Evolutionary conservation across 257 asterid genomes (phyloP).

Genomic region (Parsonsia alboflavescens): DNA sequence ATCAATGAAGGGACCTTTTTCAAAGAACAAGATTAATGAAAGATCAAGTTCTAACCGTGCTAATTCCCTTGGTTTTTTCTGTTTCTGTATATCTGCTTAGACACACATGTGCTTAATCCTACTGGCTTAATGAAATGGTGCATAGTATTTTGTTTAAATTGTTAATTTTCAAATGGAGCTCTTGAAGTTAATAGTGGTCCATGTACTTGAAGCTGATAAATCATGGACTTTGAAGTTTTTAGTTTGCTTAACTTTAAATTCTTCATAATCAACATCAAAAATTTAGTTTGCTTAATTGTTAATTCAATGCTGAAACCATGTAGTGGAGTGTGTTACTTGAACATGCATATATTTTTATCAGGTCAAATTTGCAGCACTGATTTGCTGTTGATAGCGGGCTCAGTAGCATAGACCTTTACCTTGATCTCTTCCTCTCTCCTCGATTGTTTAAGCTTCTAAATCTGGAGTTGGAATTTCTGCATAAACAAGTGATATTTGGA

Average conservation of each 20-base stretch:
- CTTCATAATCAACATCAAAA: too few species aligned
- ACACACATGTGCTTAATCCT: neutral
- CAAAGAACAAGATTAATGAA: neutral
- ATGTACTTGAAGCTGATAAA: conserved; percentile 2
- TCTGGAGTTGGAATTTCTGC: neutral
- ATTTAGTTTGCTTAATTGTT: too few species aligned
- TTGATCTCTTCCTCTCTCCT: neutral
- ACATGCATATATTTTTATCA: neutral
- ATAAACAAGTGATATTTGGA: neutral
- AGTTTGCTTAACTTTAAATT: neutral
- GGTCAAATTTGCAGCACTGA: neutral
- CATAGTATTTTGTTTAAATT: neutral
- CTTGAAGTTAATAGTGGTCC: neutral
- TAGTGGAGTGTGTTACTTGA: neutral
- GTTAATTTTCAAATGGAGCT: neutral
- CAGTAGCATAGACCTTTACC: neutral
- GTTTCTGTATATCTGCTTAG: neutral
- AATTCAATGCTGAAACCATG: neutral
- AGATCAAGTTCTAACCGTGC: neutral
- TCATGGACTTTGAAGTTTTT: neutral
- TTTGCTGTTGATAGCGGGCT: neutral
- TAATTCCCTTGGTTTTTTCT: neutral
- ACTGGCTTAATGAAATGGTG: neutral
- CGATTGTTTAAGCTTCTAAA: neutral
- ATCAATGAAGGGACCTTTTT: neutral